Base-by-base conservation (phyloP, 768 basidiomycete genomes). In the Rhodosporidiobolus sp. region DNA sequence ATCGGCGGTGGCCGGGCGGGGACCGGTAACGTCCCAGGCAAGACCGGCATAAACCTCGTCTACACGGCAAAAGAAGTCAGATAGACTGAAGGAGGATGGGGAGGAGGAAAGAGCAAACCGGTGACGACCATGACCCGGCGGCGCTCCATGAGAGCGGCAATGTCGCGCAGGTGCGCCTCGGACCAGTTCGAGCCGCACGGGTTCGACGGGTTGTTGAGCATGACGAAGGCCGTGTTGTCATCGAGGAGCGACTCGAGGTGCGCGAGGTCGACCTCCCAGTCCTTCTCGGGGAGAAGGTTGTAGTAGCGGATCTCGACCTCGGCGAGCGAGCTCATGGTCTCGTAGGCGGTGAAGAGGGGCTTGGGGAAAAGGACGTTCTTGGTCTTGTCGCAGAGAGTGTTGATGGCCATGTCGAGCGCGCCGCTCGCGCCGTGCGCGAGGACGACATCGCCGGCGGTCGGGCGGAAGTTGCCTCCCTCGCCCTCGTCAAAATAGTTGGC, bases 151-250 rank as follows among this genome's bases (percentile, higher is more conserved):
- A 82, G 30, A 12, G 73, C 75, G 1, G 81, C 72, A 60, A 82
- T 78, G 16, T 71, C 77, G 45, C 67, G 52, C 28, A 82, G 68
- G 64, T 82, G 81, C 11, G 72, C 55, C 5, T 63, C 64, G 28
- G 77, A 77, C 68, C 79, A 81, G 78, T 82, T 82, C 64, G 78
- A 79, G 6, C 82, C 82, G 69, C 79, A 80, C 16, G 82, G 82
- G 75, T 82, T 82, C 46, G 78, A 78, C 3, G 82, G 82, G 77
- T 80, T 77, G 63, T 80, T 80, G 11, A 82, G 67, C 32, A 82
- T 59, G 62, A 80, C 76, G 17, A 79, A 80, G 20, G 78, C 75
- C 1, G 82, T 82, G 59, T 80, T 76, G 38, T 80, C 80, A 69
- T 82, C 82, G 34, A 79, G 77, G 32, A 78, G 75, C n/a, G 70